Evolutionary conservation across 305 asterid genomes (phyloP).

Genomic region (Fraxinus latifolia): DNA sequence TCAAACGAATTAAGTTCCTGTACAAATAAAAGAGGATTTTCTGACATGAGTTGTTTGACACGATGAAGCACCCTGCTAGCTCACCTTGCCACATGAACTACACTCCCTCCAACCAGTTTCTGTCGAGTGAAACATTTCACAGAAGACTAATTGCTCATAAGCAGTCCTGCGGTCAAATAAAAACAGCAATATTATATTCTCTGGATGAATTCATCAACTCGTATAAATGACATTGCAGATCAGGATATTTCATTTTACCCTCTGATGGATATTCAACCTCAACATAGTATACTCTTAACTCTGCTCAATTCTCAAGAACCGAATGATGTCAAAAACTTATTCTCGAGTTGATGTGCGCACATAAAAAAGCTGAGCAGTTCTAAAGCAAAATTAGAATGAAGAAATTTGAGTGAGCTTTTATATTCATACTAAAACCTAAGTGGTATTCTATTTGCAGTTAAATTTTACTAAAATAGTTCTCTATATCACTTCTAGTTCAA

Average conservation of each 20-base stretch:
- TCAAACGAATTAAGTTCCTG: slow-evolving; percentile 17
- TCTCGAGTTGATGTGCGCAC: not conserved
- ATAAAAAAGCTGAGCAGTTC: not conserved
- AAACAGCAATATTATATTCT: slow-evolving; percentile 16
- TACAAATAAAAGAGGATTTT: slow-evolving; percentile 11
- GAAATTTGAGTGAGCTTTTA: not conserved
- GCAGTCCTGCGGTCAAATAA: slow-evolving; percentile 53
- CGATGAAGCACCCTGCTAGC: slow-evolving; percentile 7
- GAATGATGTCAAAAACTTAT: not conserved
- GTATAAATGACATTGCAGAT: not conserved
- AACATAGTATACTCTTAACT: not conserved
- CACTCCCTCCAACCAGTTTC: slow-evolving; percentile 95
- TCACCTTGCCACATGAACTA: slow-evolving; percentile 78
- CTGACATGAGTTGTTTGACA: not conserved
- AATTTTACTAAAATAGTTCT: not conserved
- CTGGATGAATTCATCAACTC: slow-evolving; percentile 3
- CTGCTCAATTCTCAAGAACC: not conserved
- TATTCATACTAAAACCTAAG: not conserved
- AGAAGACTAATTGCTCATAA: slow-evolving; percentile 67
- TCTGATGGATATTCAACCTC: slow-evolving; percentile 12
- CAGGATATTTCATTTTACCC: not conserved
- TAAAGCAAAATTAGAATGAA: not conserved
- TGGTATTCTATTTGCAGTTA: not conserved
- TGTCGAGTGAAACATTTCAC: slow-evolving; percentile 73
- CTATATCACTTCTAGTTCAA: not conserved